Evolutionary conservation across 805 yeast genomes (phyloP), one percentile per base, ranked within the genome.

Genomic region (Cyberlindnera euphorbiiphila): DNA sequence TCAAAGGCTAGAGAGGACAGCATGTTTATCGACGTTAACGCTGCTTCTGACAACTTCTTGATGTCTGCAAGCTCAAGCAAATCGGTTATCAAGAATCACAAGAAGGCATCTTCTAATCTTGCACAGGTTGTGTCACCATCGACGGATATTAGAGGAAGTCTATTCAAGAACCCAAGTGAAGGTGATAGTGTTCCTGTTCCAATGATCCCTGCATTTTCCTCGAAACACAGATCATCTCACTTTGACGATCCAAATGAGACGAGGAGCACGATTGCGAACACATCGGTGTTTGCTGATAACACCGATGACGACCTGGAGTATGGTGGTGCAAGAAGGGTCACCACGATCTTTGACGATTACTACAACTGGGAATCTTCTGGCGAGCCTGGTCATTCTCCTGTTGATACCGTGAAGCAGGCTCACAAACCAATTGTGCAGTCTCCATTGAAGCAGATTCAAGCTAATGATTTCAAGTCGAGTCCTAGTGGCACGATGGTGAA

Each of bases 261-360:
- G 1, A 48, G 41, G 29, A 50, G 45, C 21, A 41, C 51, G 6
- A 39, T 48, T 17, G 29, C 41, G 32, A 48, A 53, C 28, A 50
- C 43, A 26, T 54, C 57, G 1, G 27, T 54, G 26, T 54, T 47
- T 46, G 54, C 45, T 20, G 57, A 53, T 36, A 39, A 51, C 30
- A 50, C 53, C 6, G 53, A 46, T 35, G 53, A 53, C 37, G 52
- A 47, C 14, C 23, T 22, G 17, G 57, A 51, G 8, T 40, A 37
- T 29, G 45, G 39, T 9, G 46, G 47, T 26, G 53, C 53, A 14
- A 49, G 49, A 37, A 47, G 59, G 32, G 54, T 55, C 4, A 54
- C 58, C 2, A 49, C 51, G 50, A 41, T 51, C 14, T 54, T 53
- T 37, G 59, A 54, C 36, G 56, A 50, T 13, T 42, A 29, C 29